Base-by-base conservation (phyloP, 208 protist species). In the Leishmania braziliensis region DNA sequence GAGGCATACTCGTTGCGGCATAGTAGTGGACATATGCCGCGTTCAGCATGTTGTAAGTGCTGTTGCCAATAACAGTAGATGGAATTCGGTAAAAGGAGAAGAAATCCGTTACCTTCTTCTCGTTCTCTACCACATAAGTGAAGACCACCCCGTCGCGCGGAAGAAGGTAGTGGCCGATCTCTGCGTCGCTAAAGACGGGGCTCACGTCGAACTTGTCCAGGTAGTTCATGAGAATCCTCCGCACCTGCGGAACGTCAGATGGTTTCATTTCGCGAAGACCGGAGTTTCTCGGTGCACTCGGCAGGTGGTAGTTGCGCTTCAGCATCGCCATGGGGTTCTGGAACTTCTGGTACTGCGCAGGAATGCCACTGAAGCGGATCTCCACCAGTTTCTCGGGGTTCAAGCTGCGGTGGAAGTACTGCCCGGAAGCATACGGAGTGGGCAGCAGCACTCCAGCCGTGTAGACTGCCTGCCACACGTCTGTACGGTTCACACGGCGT, bases 1-100 rank as follows among this genome's bases (percentile, higher is more conserved):
- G 33, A 16, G 90, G 72, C 29, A 94, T 86, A 26, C 79, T 98
- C 0, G 76, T 99, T n/a, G 93, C 85, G 0, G 99, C 95, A 86
- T 99, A 99, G 93, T 99, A 99, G 87, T 97, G 99, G 1, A 96
- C 90, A 88, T 99, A 99, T 0, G 98, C 99, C 4, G 98, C 98
- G 62, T 97, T 97, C 1, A 99, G 87, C 9, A 89, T 88, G 48
- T 91, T 93, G 85, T 99, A 96, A 82, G 98, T 96, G 73, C 81
- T 89, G 89, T 99, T 95, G 3, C 94, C 94, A 82, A 99, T 98
- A 16, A 99, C 89, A 10, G 98, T 98, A 9, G 99, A 99, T 12
- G 99, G 99, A 36, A 99, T 92, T 18, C 90, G 92, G 84, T 99
- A 99, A 80, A 99, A 99, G 33, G 91, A 97, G 69, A 99, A 89